Evolutionary conservation across 345 rosid species (phyloP).

Genomic region (Punica granatum): DNA sequence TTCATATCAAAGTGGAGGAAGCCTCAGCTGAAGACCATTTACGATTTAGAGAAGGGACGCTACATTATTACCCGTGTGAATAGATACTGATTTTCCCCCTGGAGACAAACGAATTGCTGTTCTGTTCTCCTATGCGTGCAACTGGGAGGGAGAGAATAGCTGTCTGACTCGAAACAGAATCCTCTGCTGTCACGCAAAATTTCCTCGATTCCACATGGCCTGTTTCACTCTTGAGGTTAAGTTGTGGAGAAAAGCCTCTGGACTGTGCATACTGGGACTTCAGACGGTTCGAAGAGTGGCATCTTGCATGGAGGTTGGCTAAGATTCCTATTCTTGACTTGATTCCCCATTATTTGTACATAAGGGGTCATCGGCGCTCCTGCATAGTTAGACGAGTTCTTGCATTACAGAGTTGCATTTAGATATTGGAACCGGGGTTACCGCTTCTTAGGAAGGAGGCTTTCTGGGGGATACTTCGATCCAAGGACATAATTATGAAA

Average conservation of each 20-base stretch:
- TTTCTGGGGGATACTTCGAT: not conserved
- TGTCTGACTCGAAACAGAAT: not conserved
- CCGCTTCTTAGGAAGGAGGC: not conserved
- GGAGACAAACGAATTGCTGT: not conserved
- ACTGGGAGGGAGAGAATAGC: not conserved
- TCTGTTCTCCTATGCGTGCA: not conserved
- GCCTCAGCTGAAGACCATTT: slow-evolving; percentile 70
- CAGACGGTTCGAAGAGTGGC: not conserved
- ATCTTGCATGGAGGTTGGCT: not conserved
- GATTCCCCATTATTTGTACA: not conserved
- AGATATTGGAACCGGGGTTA: not conserved
- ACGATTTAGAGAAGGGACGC: slow-evolving; percentile 89
- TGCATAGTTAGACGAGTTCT: not conserved
- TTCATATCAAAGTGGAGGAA: slow-evolving; percentile 66
- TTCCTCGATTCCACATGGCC: not conserved
- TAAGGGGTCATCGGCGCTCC: not conserved
- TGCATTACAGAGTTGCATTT: not conserved
- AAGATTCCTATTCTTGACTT: not conserved
- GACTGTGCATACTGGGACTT: not conserved
- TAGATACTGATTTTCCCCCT: slow-evolving; percentile 29
- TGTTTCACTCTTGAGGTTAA: not conserved
- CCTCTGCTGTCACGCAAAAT: not conserved
- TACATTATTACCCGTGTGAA: slow-evolving; percentile 61
- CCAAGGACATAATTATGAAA: not conserved
- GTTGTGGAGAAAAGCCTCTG: not conserved